Evolutionary conservation across 2,329 filamentous ascomycete genomes (phyloP).

Genomic region (Dactylellina leptospora): DNA sequence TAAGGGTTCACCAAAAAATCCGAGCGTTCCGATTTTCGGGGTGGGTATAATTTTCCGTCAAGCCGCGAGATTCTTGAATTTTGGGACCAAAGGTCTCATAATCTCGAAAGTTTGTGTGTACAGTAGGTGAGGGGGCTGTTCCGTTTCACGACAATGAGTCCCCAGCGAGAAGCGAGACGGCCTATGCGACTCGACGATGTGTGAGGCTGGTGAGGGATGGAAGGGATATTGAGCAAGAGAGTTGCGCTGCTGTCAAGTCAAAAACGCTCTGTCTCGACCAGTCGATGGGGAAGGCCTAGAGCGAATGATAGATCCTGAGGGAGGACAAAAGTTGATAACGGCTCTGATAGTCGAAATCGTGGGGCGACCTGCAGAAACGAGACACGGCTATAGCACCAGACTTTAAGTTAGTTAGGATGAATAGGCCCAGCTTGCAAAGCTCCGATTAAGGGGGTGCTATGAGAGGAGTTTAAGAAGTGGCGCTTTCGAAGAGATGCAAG

Average conservation of each 20-base stretch:
- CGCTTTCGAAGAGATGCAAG: slow-evolving; percentile 33
- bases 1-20: not conserved
- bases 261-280: slow-evolving; percentile 23
- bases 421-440: slow-evolving; percentile 9
- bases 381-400: slow-evolving; percentile 37
- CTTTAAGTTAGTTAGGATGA: slow-evolving; percentile 47
- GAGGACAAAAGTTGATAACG: slow-evolving; percentile 38
- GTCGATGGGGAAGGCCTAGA: slow-evolving; percentile 25
- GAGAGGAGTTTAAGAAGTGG: slow-evolving; percentile 9
- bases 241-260: slow-evolving; percentile 2
- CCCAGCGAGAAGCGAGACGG: slow-evolving; percentile 19
- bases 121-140: slow-evolving; percentile 47
- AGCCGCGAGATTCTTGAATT: slow-evolving; percentile 15
- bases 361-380: slow-evolving; percentile 43
- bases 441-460: not conserved
- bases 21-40: slow-evolving; percentile 4
- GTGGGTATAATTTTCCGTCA: slow-evolving; percentile 22
- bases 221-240: slow-evolving; percentile 2
- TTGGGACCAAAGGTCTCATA: slow-evolving; percentile 13
- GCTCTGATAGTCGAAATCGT: slow-evolving; percentile 36
- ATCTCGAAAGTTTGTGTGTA: slow-evolving; percentile 10
- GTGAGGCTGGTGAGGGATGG: slow-evolving; percentile 5
- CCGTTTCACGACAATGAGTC: slow-evolving; percentile 43
- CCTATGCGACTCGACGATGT: slow-evolving; percentile 7
- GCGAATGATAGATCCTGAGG: slow-evolving; percentile 32